Percentiles rank a stretch among this genome's conserved stretches.
Evolutionary conservation across 2,329 filamentous ascomycete genomes (phyloP).

Genomic region (Tympanopsis confertula): DNA sequence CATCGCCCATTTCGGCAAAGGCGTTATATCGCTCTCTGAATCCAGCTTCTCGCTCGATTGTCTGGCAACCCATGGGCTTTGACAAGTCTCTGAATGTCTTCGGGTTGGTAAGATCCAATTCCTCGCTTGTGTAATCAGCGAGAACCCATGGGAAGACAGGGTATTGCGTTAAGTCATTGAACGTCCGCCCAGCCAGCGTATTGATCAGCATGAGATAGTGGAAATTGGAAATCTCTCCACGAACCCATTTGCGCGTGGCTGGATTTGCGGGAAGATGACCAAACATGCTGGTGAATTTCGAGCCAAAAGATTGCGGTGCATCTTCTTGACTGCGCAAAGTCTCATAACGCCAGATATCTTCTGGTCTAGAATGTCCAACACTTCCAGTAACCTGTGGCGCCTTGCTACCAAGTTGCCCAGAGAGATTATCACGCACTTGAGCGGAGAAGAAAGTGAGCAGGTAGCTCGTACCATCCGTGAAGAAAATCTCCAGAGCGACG

Average conservation of each 20-base stretch:
- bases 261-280: slow-evolving; percentile 72
- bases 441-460: slow-evolving; percentile 74
- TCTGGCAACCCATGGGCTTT: slow-evolving; percentile 94
- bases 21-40: slow-evolving; percentile 70
- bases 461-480: slow-evolving; percentile 92
- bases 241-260: slow-evolving; percentile 79
- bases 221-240: slow-evolving; percentile 94
- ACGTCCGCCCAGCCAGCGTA: slow-evolving; percentile 89
- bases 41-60: slow-evolving; percentile 59
- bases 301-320: slow-evolving; percentile 37
- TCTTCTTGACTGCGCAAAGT: slow-evolving; percentile 60
- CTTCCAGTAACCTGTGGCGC: slow-evolving; percentile 69
- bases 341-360: slow-evolving; percentile 87
- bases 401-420: slow-evolving; percentile 62
- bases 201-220: slow-evolving; percentile 98
- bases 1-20: slow-evolving; percentile 63
- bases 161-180: slow-evolving; percentile 96
- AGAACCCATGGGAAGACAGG: slow-evolving; percentile 96
- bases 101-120: slow-evolving; percentile 76
- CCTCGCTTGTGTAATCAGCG: slow-evolving; percentile 88
- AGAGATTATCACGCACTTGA: slow-evolving; percentile 66
- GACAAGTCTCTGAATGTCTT: slow-evolving; percentile 80
- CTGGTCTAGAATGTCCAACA: slow-evolving; percentile 60
- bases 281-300: slow-evolving; percentile 88
- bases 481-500: slow-evolving; percentile 94